phyloP scores from a whole-genome alignment of 306 rosid species.

The Lathyrus sativus region DNA sequence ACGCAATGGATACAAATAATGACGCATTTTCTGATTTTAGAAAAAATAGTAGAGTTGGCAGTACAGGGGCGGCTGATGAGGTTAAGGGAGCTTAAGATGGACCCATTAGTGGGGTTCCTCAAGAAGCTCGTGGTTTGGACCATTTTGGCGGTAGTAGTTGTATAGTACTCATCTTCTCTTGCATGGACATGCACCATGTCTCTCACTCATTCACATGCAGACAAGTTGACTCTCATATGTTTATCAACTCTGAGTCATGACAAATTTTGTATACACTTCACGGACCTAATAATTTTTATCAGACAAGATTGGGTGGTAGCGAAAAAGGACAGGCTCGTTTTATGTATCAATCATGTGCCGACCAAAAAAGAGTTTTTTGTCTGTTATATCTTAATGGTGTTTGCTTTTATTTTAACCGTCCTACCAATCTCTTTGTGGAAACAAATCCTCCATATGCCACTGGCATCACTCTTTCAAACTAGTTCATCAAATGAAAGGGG shows the following conservation, averaged over 20 bases:
- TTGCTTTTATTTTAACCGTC: conserved; percentile 41
- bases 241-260: neutral
- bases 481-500: no score
- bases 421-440: conserved; percentile 39
- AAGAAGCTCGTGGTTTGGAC: conserved; percentile 68
- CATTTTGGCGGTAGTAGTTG: conserved; percentile 70
- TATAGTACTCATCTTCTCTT: neutral
- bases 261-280: conserved; percentile 11
- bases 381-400: conserved; percentile 1
- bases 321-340: conserved; percentile 12
- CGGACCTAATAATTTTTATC: conserved; percentile 8
- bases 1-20: conserved; percentile 13
- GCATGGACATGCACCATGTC: conserved; percentile 33
- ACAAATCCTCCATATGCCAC: conserved; percentile 4
- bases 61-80: conserved; percentile 8
- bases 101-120: conserved; percentile 27
- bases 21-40: neutral
- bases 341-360: conserved; percentile 46
- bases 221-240: conserved; percentile 35
- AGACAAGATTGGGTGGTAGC: conserved; percentile 6
- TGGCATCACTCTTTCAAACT: conserved; percentile 24
- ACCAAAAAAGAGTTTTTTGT: conserved; percentile 44
- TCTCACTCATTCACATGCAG: neutral
- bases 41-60: neutral
- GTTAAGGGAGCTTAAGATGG: conserved; percentile 10